A percentile compares a stretch with the other conserved stretches of the same genome.
Conservation (phyloP, 2,329 filamentous ascomycete species). For the Alternaria angustiovoidea region DNA sequence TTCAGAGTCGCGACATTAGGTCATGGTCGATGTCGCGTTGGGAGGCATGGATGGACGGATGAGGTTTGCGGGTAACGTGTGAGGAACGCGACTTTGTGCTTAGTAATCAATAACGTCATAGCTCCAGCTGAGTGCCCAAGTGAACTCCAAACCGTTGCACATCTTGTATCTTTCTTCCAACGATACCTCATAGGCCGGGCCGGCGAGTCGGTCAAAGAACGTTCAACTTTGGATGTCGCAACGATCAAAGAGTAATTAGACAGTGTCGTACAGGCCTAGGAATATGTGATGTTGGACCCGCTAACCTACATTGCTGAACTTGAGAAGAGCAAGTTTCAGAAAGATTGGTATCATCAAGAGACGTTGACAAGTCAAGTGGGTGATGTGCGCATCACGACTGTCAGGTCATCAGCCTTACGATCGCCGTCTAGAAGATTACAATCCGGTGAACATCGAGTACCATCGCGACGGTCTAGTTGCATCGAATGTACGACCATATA, state of each 20-base stretch:
- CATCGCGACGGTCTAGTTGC: not conserved
- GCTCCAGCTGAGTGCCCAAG: not conserved
- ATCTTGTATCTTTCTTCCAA: fast-evolving
- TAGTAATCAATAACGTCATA: not conserved
- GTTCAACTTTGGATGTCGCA: too few species aligned
- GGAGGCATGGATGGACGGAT: too few species aligned
- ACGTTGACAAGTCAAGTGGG: fast-evolving
- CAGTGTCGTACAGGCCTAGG: not conserved
- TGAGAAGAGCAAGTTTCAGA: fast-evolving
- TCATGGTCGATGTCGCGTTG: not conserved
- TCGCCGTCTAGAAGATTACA: not conserved
- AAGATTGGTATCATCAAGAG: not conserved
- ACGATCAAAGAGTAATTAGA: fast-evolving
- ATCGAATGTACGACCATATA: not conserved
- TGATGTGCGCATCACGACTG: not conserved
- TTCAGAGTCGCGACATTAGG: not conserved
- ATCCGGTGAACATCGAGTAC: not conserved
- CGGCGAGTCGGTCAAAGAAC: fast-evolving
- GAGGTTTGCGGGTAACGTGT: not conserved
- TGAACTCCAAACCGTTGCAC: not conserved
- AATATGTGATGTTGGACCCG: not conserved
- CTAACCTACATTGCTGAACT: not conserved
- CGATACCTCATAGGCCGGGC: fast-evolving
- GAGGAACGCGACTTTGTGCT: not conserved
- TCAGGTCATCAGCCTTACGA: not conserved